Evolutionary conservation across 2,329 filamentous ascomycete genomes (phyloP).

Genomic region (Didymella glomerata): DNA sequence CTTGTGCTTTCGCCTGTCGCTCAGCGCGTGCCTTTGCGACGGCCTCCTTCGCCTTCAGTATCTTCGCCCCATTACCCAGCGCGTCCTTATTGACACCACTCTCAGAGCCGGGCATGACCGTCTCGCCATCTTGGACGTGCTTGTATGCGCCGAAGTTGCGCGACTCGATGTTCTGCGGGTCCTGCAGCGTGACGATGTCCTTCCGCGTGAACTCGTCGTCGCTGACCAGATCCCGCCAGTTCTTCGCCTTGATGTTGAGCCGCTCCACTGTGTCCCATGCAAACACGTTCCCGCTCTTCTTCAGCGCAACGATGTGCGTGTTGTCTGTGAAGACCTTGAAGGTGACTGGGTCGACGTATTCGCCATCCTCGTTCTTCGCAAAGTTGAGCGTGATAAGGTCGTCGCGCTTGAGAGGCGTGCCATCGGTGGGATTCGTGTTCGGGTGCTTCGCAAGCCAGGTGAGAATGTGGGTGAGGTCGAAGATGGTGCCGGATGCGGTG

Average conservation of each 20-base stretch:
- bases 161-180: conserved; percentile 87
- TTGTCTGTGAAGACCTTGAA: conserved; percentile 99
- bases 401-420: conserved; percentile 76
- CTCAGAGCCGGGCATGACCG: conserved; percentile 73
- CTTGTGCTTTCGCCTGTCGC: conserved; percentile 58
- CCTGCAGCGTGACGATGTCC: conserved; percentile 95
- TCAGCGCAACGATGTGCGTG: conserved; percentile 91
- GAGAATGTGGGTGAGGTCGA: conserved; percentile 92
- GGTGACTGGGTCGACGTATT: conserved; percentile 94
- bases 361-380: conserved; percentile 86
- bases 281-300: conserved; percentile 91
- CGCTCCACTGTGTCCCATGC: conserved; percentile 94
- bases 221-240: conserved; percentile 90
- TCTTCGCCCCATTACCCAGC: conserved; percentile 81
- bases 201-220: conserved; percentile 86
- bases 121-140: conserved; percentile 84
- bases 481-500: conserved; percentile 85
- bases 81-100: conserved; percentile 80
- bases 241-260: conserved; percentile 95
- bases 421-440: conserved; percentile 88
- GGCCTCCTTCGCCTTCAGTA: conserved; percentile 88
- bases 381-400: conserved; percentile 93
- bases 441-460: conserved; percentile 96
- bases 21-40: conserved; percentile 89
- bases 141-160: conserved; percentile 89